Percentiles rank a stretch among this genome's conserved stretches.
phyloP scores from a whole-genome alignment of 1,284 basidiomycete species.

The Malassezia globosa region DNA sequence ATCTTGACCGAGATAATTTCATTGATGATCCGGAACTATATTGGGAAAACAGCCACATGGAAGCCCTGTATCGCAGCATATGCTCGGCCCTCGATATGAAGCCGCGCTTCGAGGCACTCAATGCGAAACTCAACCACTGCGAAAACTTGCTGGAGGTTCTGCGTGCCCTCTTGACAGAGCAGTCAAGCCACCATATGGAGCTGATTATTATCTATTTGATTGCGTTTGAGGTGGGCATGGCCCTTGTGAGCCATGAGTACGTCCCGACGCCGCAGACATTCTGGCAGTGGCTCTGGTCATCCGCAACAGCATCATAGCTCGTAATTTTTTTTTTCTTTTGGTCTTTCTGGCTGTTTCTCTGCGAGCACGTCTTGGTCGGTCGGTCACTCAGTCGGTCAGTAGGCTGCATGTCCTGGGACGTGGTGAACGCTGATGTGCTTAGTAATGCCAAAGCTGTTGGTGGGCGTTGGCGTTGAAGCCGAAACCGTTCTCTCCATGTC shows the following conservation, averaged over 20 bases:
- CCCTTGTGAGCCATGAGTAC: slow-evolving; percentile 33
- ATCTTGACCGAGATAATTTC: slow-evolving; percentile 40
- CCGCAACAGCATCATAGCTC: no score
- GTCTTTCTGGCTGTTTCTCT: no score
- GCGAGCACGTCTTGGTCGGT: no score
- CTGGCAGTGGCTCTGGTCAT: no score
- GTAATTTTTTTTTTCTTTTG: no score
- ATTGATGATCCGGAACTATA: slow-evolving; percentile 44
- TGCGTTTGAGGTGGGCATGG: slow-evolving; percentile 33
- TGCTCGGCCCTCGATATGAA: slow-evolving; percentile 38
- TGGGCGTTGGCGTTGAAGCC: no score
- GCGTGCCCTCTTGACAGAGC: slow-evolving; percentile 41
- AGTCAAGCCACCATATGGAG: slow-evolving; percentile 41
- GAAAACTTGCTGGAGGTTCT: slow-evolving; percentile 39
- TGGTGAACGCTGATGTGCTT: no score
- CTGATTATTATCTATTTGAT: slow-evolving; percentile 39
- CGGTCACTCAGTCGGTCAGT: no score
- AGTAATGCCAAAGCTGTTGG: no score
- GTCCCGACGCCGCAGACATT: slow-evolving; percentile 21
- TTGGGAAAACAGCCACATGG: slow-evolving; percentile 41
- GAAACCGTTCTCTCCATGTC: no score
- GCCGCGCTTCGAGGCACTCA: slow-evolving; percentile 34
- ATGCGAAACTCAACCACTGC: slow-evolving; percentile 43
- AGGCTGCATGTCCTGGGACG: no score
- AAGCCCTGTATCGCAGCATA: slow-evolving; percentile 39